phyloP scores from a whole-genome alignment of 192 early-diverging fungal genomes.

The Haplosporangium gracile region DNA sequence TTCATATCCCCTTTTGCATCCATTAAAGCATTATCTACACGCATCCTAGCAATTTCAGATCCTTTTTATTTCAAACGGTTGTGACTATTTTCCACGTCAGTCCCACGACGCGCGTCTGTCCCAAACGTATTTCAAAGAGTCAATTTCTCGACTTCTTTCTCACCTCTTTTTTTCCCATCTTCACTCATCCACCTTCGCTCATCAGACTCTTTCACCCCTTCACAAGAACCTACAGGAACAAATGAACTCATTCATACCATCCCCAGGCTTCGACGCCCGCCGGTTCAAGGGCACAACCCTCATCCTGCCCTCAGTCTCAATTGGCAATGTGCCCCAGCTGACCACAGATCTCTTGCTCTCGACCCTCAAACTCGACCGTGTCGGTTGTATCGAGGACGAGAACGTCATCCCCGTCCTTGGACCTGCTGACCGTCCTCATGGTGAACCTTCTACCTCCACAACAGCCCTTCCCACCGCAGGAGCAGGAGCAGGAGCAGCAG shows the following conservation, averaged over 20 bases:
- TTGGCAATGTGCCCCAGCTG: conserved; percentile 86
- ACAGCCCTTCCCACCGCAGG: conserved; percentile 32
- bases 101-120: background rate
- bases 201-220: background rate
- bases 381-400: conserved; percentile 74
- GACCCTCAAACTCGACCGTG: conserved; percentile 68
- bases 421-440: conserved; percentile 47
- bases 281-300: conserved; percentile 56
- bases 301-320: conserved; percentile 75
- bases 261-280: conserved; percentile 50
- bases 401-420: conserved; percentile 73
- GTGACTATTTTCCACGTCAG: conserved; percentile 8
- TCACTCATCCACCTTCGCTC: background rate
- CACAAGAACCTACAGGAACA: background rate
- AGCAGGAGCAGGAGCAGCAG: background rate
- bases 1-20: background rate
- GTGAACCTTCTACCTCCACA: conserved; percentile 9
- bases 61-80: background rate
- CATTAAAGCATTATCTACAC: background rate
- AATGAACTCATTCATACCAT: conserved; percentile 60
- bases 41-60: background rate
- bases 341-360: conserved; percentile 76
- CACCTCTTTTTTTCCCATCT: background rate
- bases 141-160: background rate
- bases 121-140: background rate